phyloP scores from a whole-genome alignment of 768 basidiomycete species.

The Tremella yokohamensis region DNA sequence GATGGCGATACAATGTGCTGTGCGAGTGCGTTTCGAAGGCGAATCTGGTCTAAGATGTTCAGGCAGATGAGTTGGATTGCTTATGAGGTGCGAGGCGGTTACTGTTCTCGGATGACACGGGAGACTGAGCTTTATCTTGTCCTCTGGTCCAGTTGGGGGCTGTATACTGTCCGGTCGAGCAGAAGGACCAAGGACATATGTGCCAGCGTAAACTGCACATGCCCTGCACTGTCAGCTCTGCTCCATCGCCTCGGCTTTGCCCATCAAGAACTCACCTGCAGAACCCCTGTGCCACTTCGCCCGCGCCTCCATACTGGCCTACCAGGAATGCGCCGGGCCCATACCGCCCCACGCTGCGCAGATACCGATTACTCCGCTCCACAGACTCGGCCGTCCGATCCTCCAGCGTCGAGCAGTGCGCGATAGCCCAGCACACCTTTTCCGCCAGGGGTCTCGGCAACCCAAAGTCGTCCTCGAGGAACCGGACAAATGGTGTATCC shows the following conservation, averaged over 20 bases:
- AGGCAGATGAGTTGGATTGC: slow-evolving; percentile 29
- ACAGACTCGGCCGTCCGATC: slow-evolving; percentile 68
- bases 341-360: slow-evolving; percentile 78
- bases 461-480: slow-evolving; percentile 64
- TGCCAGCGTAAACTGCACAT: slow-evolving; percentile 66
- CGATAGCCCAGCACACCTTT: slow-evolving; percentile 73
- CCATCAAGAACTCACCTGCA: slow-evolving; percentile 50
- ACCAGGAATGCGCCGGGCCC: slow-evolving; percentile 84
- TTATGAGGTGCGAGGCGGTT: slow-evolving; percentile 30
- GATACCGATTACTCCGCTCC: slow-evolving; percentile 66
- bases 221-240: slow-evolving; percentile 55
- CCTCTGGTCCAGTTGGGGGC: not conserved
- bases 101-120: slow-evolving; percentile 38
- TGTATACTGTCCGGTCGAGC: slow-evolving; percentile 26
- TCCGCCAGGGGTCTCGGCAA: slow-evolving; percentile 60
- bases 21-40: not conserved
- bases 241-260: not conserved
- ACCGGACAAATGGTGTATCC: slow-evolving; percentile 49
- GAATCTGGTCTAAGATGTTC: slow-evolving; percentile 1
- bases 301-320: slow-evolving; percentile 90
- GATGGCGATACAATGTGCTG: slow-evolving; percentile 41
- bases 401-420: slow-evolving; percentile 61
- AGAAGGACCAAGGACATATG: slow-evolving; percentile 53
- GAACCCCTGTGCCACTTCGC: slow-evolving; percentile 87
- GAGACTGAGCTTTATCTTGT: slow-evolving; percentile 17